Evolutionary conservation across 2,329 filamentous ascomycete species (phyloP).

Genomic region (Paracorniculantispora psalliotae): DNA sequence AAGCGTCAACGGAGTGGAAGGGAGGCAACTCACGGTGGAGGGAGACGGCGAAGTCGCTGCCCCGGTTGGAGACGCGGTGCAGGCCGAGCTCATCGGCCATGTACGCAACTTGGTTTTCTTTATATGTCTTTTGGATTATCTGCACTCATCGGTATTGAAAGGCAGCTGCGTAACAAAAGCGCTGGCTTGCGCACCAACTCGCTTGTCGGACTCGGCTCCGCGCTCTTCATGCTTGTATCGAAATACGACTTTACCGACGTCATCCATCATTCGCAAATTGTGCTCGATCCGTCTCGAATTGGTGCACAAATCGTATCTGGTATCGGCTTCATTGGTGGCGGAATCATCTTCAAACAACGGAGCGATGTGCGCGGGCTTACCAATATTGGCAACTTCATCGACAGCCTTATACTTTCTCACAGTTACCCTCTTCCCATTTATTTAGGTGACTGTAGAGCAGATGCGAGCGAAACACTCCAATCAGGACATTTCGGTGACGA

Average conservation of each 20-base stretch:
- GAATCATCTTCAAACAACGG: conserved; percentile 7
- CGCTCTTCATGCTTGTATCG: conserved; percentile 4
- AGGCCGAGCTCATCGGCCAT: conserved; percentile 89
- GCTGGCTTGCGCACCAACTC: conserved; percentile 4
- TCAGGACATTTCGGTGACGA: background rate
- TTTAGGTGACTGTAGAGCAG: background rate
- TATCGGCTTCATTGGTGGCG: conserved; percentile 5
- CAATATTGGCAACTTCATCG: background rate
- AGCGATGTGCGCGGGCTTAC: conserved; percentile 7
- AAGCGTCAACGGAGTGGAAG: conserved; percentile 23
- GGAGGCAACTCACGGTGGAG: conserved; percentile 58
- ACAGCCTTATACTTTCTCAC: background rate
- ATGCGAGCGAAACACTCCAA: background rate
- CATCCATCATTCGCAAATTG: background rate
- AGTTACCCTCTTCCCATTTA: background rate
- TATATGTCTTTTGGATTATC: conserved; percentile 41
- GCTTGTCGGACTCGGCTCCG: background rate
- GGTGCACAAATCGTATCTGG: background rate
- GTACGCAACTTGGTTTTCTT: conserved; percentile 73
- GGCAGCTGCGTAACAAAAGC: conserved; percentile 1
- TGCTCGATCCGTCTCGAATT: background rate
- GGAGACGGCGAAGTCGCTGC: conserved; percentile 73
- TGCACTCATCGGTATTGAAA: background rate
- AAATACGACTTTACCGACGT: conserved; percentile 5
- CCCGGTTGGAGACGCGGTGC: conserved; percentile 74